phyloP scores from a whole-genome alignment of 2,329 filamentous ascomycete genomes.

The Nakataea oryzae region DNA sequence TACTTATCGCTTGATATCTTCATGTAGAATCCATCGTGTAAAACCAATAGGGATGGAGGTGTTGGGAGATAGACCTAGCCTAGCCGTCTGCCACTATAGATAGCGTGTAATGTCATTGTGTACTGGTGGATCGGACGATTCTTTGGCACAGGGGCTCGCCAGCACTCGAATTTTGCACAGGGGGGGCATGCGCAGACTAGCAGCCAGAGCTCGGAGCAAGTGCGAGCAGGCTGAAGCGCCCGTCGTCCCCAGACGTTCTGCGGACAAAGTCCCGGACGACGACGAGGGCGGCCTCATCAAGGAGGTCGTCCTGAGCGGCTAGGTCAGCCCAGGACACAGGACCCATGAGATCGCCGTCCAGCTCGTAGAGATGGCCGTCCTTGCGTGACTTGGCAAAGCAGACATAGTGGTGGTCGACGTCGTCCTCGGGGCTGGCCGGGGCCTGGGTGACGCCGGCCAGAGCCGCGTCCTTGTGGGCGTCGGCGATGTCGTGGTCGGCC shows the following conservation, averaged over 20 bases:
- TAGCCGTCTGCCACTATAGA: neutral
- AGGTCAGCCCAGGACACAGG: conserved; percentile 34
- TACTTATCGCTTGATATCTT: neutral
- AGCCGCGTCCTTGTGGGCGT: conserved; percentile 62
- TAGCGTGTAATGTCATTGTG: neutral
- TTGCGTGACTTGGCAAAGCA: conserved; percentile 53
- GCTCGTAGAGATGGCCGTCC: conserved; percentile 49
- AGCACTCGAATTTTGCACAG: neutral
- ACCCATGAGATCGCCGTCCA: conserved; percentile 59
- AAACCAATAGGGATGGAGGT: neutral
- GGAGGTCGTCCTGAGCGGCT: conserved; percentile 31
- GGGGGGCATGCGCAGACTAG: no score
- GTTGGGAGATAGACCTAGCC: neutral
- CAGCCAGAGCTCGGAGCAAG: neutral
- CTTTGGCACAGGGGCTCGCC: neutral
- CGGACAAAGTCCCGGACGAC: neutral
- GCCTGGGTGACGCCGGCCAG: conserved; percentile 54
- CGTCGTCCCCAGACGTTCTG: neutral
- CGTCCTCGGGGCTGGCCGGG: conserved; percentile 46
- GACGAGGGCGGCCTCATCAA: neutral
- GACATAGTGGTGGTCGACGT: conserved; percentile 61
- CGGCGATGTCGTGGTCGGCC: conserved; percentile 58
- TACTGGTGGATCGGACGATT: neutral
- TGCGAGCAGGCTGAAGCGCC: neutral
- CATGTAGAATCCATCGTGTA: neutral